A percentile compares a stretch with the other conserved stretches of the same genome.
These are phyloP conservation scores for Coffea canephora DNA, from an alignment of 257 asterid species.

Conservation along the genomic window DNA sequence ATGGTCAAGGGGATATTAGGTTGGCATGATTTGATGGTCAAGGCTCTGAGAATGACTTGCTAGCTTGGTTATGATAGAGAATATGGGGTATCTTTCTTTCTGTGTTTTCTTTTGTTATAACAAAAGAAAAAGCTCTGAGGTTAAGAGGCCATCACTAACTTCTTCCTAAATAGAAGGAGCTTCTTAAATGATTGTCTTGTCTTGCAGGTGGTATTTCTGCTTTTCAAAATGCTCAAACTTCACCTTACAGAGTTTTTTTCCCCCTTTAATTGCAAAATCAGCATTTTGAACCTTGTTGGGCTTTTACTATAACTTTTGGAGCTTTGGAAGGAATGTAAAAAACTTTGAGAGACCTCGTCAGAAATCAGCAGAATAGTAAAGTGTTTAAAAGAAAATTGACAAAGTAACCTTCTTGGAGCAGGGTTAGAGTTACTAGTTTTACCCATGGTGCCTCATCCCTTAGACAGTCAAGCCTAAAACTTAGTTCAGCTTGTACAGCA, in stretches of 20 bases:
- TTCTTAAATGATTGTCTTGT: not conserved
- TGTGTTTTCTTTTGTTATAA: not conserved
- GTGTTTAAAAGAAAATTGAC: not conserved
- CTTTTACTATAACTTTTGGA: not conserved
- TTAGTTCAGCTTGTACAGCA: not conserved
- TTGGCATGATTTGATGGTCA: not conserved
- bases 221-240: not conserved
- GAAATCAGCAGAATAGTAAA: not conserved
- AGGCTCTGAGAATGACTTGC: not conserved
- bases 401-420: not conserved
- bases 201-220: not conserved
- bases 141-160: not conserved
- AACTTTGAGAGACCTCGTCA: not conserved
- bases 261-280: not conserved
- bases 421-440: not conserved
- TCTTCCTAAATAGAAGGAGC: not conserved
- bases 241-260: not conserved
- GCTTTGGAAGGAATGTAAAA: not conserved
- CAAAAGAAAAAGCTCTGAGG: not conserved
- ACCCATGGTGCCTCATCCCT: not conserved
- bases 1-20: not conserved
- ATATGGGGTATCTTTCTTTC: not conserved
- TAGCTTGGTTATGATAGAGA: not conserved
- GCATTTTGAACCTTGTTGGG: not conserved
- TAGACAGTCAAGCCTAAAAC: not conserved